A percentile compares a stretch with the other conserved stretches of the same genome.
Evolutionary conservation across 225 moss, liverwort and hornwort species (phyloP).

Genomic region (Ulota crispa): DNA sequence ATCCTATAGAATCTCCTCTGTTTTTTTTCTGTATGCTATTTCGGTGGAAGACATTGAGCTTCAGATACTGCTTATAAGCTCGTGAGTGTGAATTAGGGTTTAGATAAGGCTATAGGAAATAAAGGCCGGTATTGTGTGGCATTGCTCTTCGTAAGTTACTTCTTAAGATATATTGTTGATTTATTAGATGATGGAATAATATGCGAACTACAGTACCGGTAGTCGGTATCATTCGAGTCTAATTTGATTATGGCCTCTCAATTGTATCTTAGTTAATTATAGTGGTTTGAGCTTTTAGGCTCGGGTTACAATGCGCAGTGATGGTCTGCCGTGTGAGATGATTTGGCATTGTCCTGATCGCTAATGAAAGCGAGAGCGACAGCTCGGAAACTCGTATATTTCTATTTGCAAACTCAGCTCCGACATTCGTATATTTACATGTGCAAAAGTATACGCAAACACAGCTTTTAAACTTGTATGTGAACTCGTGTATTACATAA

Average conservation of each 20-base stretch:
- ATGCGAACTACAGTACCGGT: neutral
- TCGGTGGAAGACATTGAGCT: neutral
- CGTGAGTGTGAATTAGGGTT: constrained; percentile 37
- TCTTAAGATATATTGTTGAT: neutral
- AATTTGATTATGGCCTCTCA: neutral
- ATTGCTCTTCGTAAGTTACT: neutral
- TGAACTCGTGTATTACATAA: neutral
- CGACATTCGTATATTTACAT: neutral
- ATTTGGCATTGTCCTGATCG: neutral
- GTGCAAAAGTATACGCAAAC: neutral
- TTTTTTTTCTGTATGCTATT: neutral
- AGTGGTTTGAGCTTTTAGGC: neutral
- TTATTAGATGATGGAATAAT: neutral
- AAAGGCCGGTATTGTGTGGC: neutral
- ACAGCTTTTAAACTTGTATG: neutral
- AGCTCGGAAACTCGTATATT: neutral
- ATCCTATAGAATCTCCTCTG: neutral
- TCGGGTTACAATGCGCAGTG: neutral
- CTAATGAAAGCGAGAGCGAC: neutral
- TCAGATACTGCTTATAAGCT: constrained; percentile 21
- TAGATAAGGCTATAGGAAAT: neutral
- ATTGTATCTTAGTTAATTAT: neutral
- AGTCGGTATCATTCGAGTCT: neutral
- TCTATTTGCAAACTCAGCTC: neutral
- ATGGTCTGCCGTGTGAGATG: neutral